A percentile compares a stretch with the other conserved stretches of the same genome.
Evolutionary conservation across 768 basidiomycete species (phyloP).

Genomic region (Hortiboletus flavorubellus): DNA sequence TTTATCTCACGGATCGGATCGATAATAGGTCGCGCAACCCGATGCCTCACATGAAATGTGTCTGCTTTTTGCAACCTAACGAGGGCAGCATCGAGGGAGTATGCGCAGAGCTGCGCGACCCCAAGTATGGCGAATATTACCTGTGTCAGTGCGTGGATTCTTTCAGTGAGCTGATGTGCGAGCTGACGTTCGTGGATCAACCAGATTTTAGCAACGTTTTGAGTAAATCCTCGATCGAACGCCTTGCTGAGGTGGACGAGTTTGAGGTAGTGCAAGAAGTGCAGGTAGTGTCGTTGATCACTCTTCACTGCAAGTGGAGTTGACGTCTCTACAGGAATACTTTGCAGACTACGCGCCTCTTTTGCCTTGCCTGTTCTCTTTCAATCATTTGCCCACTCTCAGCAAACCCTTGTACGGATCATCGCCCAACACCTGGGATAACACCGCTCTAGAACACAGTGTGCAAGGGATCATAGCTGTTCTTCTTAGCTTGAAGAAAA

Average conservation of each 20-base stretch:
- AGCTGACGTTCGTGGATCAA: conserved; percentile 14
- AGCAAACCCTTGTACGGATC: conserved; percentile 68
- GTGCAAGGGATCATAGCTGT: conserved; percentile 82
- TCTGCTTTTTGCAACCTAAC: conserved; percentile 85
- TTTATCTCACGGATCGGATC: conserved; percentile 96
- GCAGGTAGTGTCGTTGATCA: conserved; percentile 56
- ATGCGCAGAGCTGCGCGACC: conserved; percentile 80
- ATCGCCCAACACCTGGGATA: conserved; percentile 70
- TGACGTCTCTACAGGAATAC: conserved; percentile 66
- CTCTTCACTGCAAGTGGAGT: not conserved
- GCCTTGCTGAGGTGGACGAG: conserved; percentile 90
- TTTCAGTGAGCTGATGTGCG: conserved; percentile 18
- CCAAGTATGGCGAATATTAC: conserved; percentile 98
- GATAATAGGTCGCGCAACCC: conserved; percentile 90
- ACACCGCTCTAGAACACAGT: conserved; percentile 68
- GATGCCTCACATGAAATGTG: conserved; percentile 96
- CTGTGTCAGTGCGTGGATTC: conserved; percentile 91
- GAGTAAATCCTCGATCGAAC: conserved; percentile 86
- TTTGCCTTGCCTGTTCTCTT: conserved; percentile 80
- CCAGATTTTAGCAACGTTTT: conserved; percentile 95
- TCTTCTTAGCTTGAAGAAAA: conserved; percentile 93
- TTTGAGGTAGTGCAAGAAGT: conserved; percentile 96
- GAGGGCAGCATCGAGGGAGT: conserved; percentile 82
- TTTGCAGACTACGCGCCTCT: conserved; percentile 96
- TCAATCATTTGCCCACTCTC: conserved; percentile 69